Evolutionary conservation across 768 basidiomycete genomes (phyloP), one percentile per base, ranked within the genome.

Genomic region (Rhizopogon vulgaris): DNA sequence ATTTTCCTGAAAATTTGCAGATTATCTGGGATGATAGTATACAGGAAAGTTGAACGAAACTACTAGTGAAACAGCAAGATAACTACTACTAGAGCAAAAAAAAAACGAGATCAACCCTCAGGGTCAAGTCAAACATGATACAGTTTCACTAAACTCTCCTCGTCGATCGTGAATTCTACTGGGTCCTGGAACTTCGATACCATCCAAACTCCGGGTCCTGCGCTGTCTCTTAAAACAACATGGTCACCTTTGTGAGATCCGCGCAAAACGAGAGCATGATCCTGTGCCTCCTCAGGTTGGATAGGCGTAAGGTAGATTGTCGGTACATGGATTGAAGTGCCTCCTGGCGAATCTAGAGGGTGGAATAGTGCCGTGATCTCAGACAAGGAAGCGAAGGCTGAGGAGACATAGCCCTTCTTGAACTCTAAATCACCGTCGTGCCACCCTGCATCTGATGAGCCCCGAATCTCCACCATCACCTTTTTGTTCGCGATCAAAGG

Each of bases 211-310:
- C 32, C 61, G 3, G 58, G 57, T 38, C 73, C 68, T 27, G 71
- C 59, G 28, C 59, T 57, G 52, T 76, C 70, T 34, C 74, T 63
- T 52, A 83, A 64, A 38, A 77, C 69, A 52, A 82, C 73, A 50
- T 73, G 64, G 18, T 61, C 63, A 15, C 78, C 79, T 56, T 68
- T 75, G 36, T 65, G 54, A 17, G 59, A 52, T 1, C 79, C 82
- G 5, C 71, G 69, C 48, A 83, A 64, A 18, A 75, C 71, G 38
- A 85, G 54, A 5, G 80, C 84, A 37, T 72, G 72, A 39, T 83
- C 76, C 7, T 72, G 74, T 39, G 64, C 68, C 11, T 57, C 50
- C 2, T 56, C 52, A 0, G 79, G 78, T 12, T 54, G 62, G 7
- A 77, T 61, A 4, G 78, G 74, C 3, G 56, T 61, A 24, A 81